Percentiles rank a stretch among this genome's conserved stretches.
Evolutionary conservation across 768 basidiomycete species (phyloP).

Genomic region (Atractiella rhizophila): DNA sequence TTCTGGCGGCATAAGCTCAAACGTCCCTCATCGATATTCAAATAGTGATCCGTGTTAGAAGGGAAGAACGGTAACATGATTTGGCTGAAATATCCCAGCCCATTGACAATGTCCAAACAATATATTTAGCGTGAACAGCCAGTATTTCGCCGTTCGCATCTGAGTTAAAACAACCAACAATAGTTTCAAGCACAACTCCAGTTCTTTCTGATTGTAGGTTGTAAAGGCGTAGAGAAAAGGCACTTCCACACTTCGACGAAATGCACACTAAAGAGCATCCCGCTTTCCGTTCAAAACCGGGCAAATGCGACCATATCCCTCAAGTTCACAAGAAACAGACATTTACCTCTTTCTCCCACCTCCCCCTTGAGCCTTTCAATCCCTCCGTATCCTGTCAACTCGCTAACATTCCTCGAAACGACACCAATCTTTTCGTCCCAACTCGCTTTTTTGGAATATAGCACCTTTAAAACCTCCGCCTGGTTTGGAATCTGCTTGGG

Average conservation of each 20-base stretch:
- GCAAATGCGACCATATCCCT: not conserved
- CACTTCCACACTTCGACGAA: conserved; percentile 32
- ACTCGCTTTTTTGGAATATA: too few species aligned
- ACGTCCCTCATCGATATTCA: too few species aligned
- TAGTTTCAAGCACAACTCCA: not conserved
- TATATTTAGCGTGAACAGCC: too few species aligned
- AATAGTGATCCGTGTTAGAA: too few species aligned
- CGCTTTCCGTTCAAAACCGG: not conserved
- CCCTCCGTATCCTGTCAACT: conserved; percentile 69
- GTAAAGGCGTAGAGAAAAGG: conserved; percentile 33
- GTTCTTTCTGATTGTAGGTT: not conserved
- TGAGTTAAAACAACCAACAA: too few species aligned
- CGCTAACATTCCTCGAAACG: conserved; percentile 55
- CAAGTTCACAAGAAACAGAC: not conserved
- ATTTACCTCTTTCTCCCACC: conserved; percentile 58
- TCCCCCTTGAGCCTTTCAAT: conserved; percentile 55
- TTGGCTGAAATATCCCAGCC: too few species aligned
- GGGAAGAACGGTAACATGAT: too few species aligned
- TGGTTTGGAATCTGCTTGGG: too few species aligned
- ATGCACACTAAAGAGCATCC: not conserved
- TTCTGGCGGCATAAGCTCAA: too few species aligned
- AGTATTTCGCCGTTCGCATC: too few species aligned
- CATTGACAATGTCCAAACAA: too few species aligned
- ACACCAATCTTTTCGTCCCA: conserved; percentile 35
- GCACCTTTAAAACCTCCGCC: too few species aligned